A percentile compares a stretch with the other conserved stretches of the same genome.
Evolutionary conservation across 257 asterid genomes (phyloP).

Genomic region (Thymus quinquecostatus): DNA sequence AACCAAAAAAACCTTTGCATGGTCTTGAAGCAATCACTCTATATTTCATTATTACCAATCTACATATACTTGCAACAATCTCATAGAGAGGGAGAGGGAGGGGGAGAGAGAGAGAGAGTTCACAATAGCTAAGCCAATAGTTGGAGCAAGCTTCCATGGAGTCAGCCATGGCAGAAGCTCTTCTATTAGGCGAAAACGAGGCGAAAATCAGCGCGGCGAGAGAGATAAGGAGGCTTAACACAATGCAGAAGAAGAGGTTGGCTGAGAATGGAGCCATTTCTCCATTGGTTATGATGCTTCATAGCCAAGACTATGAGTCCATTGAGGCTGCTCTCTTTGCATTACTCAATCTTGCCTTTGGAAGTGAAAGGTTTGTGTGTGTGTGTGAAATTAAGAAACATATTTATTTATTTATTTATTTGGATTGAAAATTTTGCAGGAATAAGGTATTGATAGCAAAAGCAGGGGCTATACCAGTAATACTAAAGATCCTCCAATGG

Average conservation of each 20-base stretch:
- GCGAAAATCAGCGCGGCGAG: conserved; percentile 60
- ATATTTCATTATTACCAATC: conserved; percentile 24
- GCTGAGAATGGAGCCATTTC: conserved; percentile 59
- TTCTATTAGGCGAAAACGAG: conserved; percentile 58
- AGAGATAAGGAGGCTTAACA: conserved; percentile 49
- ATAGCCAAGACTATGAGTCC: conserved; percentile 53
- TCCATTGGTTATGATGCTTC: conserved; percentile 64
- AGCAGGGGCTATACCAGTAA: conserved; percentile 61
- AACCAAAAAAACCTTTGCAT: conserved; percentile 48
- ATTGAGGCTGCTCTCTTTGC: conserved; percentile 73
- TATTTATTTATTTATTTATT: no score
- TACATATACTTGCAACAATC: conserved; percentile 20
- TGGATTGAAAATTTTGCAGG: conserved; percentile 47
- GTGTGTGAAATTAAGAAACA: neutral
- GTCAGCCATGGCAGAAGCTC: conserved; percentile 64
- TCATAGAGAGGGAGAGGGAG: neutral
- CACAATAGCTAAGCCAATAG: neutral
- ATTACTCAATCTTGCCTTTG: conserved; percentile 70
- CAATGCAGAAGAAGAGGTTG: conserved; percentile 54
- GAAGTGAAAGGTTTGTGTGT: conserved; percentile 66
- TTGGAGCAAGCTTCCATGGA: conserved; percentile 41
- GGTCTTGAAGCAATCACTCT: conserved; percentile 62
- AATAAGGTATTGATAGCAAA: conserved; percentile 58
- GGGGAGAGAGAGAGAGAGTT: neutral
- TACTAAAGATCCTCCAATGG: conserved; percentile 56